phyloP scores from a whole-genome alignment of 108 stramenopile genomes.

The Cyclotella baltica region DNA sequence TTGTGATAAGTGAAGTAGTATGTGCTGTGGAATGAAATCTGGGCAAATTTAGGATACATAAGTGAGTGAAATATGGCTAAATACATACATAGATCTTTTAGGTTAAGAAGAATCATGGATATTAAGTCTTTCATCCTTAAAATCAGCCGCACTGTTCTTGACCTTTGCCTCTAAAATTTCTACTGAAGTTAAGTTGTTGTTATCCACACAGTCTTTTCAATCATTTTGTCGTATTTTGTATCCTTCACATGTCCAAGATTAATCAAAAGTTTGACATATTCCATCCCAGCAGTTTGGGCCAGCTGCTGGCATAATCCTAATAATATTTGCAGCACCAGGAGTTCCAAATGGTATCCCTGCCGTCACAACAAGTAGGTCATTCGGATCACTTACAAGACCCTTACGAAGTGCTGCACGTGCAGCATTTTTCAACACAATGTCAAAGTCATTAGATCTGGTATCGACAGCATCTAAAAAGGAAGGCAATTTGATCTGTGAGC shows the following conservation, averaged over 20 bases:
- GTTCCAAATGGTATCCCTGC: constrained; percentile 87
- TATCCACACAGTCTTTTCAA: too few relatives aligned
- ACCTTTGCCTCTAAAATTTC: too few relatives aligned
- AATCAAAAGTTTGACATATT: constrained; percentile 33
- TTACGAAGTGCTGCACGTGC: constrained; percentile 70
- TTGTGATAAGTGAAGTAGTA: too few relatives aligned
- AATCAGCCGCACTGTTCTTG: too few relatives aligned
- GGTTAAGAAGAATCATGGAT: too few relatives aligned
- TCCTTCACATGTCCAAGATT: background rate
- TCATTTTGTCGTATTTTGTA: too few relatives aligned
- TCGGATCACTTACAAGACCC: constrained; percentile 66
- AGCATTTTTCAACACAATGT: constrained; percentile 58
- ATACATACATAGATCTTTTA: background rate
- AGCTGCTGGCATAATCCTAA: constrained; percentile 85
- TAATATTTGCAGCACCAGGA: constrained; percentile 90
- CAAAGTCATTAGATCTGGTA: constrained; percentile 53
- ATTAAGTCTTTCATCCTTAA: too few relatives aligned
- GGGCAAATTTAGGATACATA: too few relatives aligned
- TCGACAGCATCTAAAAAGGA: constrained; percentile 41
- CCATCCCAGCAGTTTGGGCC: constrained; percentile 93
- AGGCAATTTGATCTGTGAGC: background rate
- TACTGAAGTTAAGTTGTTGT: background rate
- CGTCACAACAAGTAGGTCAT: constrained; percentile 84
- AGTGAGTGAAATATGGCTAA: background rate
- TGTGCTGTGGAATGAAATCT: too few relatives aligned